Conservation (phyloP, 2,329 filamentous ascomycete species). For the Neonectria neomacrospora region DNA sequence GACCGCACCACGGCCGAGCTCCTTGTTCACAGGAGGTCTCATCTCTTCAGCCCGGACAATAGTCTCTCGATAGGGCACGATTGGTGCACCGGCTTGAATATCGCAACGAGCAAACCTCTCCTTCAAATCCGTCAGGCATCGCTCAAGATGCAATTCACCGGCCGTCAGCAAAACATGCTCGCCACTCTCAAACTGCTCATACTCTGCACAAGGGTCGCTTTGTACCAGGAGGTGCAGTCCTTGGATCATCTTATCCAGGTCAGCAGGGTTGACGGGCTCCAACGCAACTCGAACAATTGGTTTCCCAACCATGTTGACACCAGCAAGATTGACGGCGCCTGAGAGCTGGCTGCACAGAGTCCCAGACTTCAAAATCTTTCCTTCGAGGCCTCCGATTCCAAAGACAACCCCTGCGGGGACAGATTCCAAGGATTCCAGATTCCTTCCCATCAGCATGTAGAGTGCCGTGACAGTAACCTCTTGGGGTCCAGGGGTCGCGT, state of each 20-base stretch:
- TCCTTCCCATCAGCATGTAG: slow-evolving; percentile 95
- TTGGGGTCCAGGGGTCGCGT: slow-evolving; percentile 77
- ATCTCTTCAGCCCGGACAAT: slow-evolving; percentile 91
- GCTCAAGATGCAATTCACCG: slow-evolving; percentile 92
- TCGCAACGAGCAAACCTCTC: slow-evolving; percentile 95
- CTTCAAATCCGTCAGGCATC: slow-evolving; percentile 91
- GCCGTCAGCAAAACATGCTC: slow-evolving; percentile 96
- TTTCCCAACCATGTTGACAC: slow-evolving; percentile 80
- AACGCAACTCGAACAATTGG: slow-evolving; percentile 96
- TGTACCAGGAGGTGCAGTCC: slow-evolving; percentile 89
- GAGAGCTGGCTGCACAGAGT: slow-evolving; percentile 90
- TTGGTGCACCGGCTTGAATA: slow-evolving; percentile 91
- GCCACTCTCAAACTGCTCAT: slow-evolving; percentile 90
- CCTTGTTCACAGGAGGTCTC: slow-evolving; percentile 86
- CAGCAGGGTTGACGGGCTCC: slow-evolving; percentile 90
- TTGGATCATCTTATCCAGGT: slow-evolving; percentile 93
- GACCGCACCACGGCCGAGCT: slow-evolving; percentile 85
- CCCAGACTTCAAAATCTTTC: slow-evolving; percentile 93
- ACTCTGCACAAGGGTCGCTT: slow-evolving; percentile 94
- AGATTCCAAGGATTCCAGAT: slow-evolving; percentile 81
- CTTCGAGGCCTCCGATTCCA: slow-evolving; percentile 91
- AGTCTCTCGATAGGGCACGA: slow-evolving; percentile 95
- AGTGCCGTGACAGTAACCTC: slow-evolving; percentile 88
- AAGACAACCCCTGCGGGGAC: slow-evolving; percentile 96
- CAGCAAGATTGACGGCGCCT: slow-evolving; percentile 90